Base-by-base conservation (phyloP, 106 monocot genomes). In the Dactylorhiza incarnata region DNA sequence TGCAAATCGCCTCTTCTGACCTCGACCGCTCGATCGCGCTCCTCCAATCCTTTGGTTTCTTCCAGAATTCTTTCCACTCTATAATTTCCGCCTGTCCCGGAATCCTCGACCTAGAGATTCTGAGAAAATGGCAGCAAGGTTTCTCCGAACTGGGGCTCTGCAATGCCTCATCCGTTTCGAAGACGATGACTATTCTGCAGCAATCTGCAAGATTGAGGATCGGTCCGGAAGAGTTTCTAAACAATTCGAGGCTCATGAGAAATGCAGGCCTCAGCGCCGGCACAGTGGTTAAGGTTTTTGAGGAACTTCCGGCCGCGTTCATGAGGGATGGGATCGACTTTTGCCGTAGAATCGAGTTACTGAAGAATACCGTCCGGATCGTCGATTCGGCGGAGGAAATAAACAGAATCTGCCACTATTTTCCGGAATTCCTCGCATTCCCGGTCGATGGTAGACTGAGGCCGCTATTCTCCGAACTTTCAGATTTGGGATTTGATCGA, bases 391-490 rank as follows among this genome's bases (percentile, higher is more conserved):
- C 45, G 17, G 74, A 74, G 3, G 86, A 92, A 48, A 76, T 92
- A 15, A 72, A 90, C 73, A 49, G 49, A 22, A 75, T 88, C 19
- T 83, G 82, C 49, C 7, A 3, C 9, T 62, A 13, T 15, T 92
- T 82, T 78, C 92, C 90, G 1, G 75, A 69, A 16, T 76, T 88
- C 69, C 74, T 90, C 16, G 48, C 74, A 11, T 68, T 86, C 0
- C 49, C 59, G 17, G 45, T 78, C 10, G 77, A 85, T 6, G 24
- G 69, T 24, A 82, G 86, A 53, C 77, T 95, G 76, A 81, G 71
- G 54, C 89, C 85, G 11, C 84, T 99, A 65, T 80, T 88, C 49
- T 49, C 78, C 19, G 94, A 99, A 72, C 76, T 94, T 15, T 48
- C 15, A 9, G 84, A 79, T 20, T 63, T 99, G 52, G 72, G 78